Evolutionary conservation across 768 basidiomycete genomes (phyloP).

Genomic region (Pholiota conissans): DNA sequence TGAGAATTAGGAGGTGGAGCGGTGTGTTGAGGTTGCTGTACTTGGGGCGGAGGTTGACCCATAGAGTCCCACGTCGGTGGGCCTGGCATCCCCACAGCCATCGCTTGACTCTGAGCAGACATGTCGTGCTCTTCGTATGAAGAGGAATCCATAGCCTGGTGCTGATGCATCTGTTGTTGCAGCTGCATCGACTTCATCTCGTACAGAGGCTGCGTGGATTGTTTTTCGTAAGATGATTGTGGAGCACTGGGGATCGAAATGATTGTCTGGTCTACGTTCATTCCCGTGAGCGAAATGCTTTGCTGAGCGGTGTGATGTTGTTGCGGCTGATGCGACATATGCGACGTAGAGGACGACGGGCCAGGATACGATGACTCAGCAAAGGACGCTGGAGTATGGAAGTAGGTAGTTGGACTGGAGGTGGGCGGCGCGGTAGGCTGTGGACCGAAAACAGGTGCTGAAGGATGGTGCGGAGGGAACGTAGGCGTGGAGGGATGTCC

Average conservation of each 20-base stretch:
- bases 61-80: slow-evolving; percentile 2
- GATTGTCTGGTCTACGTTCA: slow-evolving; percentile 18
- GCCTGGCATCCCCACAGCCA: slow-evolving; percentile 8
- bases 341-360: background rate
- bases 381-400: slow-evolving; percentile 18
- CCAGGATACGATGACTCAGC: slow-evolving; percentile 13
- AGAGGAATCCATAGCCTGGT: slow-evolving; percentile 4
- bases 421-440: slow-evolving; percentile 9
- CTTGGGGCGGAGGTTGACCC: background rate
- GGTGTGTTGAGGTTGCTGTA: slow-evolving; percentile 1
- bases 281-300: slow-evolving; percentile 8
- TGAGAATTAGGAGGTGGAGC: slow-evolving; percentile 1
- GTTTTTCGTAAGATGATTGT: slow-evolving; percentile 24
- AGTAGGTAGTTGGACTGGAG: slow-evolving; percentile 18
- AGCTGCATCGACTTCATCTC: slow-evolving; percentile 25
- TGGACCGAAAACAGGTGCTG: slow-evolving; percentile 26
- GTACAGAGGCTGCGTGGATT: slow-evolving; percentile 24
- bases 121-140: slow-evolving; percentile 12
- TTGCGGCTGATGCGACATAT: slow-evolving; percentile 13
- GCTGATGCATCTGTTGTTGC: slow-evolving; percentile 9
- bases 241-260: slow-evolving; percentile 14
- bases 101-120: slow-evolving; percentile 6
- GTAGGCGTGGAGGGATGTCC: slow-evolving; percentile 29
- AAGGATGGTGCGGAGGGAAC: slow-evolving; percentile 21
- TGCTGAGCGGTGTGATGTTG: slow-evolving; percentile 5